Evolutionary conservation across 2,329 filamentous ascomycete genomes (phyloP).

Genomic region (Colletotrichum higginsianum): DNA sequence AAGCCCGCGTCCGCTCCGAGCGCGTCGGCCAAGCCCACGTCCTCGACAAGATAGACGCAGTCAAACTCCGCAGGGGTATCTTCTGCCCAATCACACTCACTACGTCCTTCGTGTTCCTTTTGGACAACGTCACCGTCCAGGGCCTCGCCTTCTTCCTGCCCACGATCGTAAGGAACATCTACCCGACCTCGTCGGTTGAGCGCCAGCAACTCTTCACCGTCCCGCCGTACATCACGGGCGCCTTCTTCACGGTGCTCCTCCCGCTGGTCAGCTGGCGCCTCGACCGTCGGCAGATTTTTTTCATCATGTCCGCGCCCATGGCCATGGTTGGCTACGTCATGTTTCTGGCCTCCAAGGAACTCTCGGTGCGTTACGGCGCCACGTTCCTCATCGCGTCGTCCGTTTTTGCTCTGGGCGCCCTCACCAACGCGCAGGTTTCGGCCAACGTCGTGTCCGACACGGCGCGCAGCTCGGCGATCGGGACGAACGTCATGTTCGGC

Average conservation of each 20-base stretch:
- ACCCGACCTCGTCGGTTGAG: conserved; percentile 70
- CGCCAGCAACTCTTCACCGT: conserved; percentile 76
- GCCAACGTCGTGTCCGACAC: conserved; percentile 78
- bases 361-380: conserved; percentile 71
- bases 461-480: conserved; percentile 73
- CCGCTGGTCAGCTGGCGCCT: conserved; percentile 70
- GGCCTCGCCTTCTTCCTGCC: conserved; percentile 77
- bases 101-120: conserved; percentile 71
- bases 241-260: conserved; percentile 71
- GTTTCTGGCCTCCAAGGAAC: conserved; percentile 67
- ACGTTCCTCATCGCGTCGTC: conserved; percentile 75
- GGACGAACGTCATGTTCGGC: conserved; percentile 74
- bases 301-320: conserved; percentile 68
- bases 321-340: conserved; percentile 76
- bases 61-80: conserved; percentile 72
- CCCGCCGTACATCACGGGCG: conserved; percentile 75
- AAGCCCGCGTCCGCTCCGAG: conserved; percentile 72
- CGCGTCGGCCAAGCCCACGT: conserved; percentile 72
- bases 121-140: conserved; percentile 78
- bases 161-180: conserved; percentile 76
- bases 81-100: conserved; percentile 70
- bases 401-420: conserved; percentile 72
- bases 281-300: conserved; percentile 69
- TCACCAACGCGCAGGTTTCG: conserved; percentile 74
- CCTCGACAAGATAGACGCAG: conserved; percentile 72